phyloP scores from a whole-genome alignment of 1,284 basidiomycete genomes.

The Heliocybe sulcata region DNA sequence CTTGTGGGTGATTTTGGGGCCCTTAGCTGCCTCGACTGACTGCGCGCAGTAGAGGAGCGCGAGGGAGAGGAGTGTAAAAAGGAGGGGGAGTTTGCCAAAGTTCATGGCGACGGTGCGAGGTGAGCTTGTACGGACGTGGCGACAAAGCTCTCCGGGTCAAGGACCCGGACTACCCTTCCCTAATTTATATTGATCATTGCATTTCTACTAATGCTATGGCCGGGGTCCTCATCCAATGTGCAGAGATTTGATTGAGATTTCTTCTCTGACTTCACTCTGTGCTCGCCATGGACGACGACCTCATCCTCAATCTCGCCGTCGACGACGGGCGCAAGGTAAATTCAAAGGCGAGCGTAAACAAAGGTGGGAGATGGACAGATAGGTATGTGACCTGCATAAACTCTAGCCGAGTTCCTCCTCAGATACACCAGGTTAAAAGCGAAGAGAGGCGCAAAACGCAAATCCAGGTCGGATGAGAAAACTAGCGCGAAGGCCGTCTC shows the following conservation, averaged over 20 bases:
- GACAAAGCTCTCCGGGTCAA: not conserved
- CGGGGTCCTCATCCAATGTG: too few relatives aligned
- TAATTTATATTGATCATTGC: too few relatives aligned
- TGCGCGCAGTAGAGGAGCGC: constrained; percentile 64
- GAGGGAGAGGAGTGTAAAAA: constrained; percentile 53
- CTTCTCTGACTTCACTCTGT: not conserved
- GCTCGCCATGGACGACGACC: constrained; percentile 52
- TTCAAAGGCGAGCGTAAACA: constrained; percentile 33
- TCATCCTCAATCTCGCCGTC: constrained; percentile 59
- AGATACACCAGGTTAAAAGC: constrained; percentile 49
- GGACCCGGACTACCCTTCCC: too few relatives aligned
- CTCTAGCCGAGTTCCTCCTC: constrained; percentile 5
- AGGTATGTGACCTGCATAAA: constrained; percentile 38
- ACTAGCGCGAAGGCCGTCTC: not conserved
- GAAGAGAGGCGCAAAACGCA: constrained; percentile 62
- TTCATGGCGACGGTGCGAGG: constrained; percentile 11
- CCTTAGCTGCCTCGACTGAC: constrained; percentile 60
- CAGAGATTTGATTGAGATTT: too few relatives aligned
- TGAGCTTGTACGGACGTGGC: not conserved
- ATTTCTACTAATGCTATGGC: too few relatives aligned
- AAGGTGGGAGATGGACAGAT: constrained; percentile 82
- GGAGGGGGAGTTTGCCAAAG: constrained; percentile 12
- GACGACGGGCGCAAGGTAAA: constrained; percentile 25
- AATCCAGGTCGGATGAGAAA: constrained; percentile 29
- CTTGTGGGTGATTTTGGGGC: constrained; percentile 84